Conservation (phyloP, 306 rosid genomes). For the Glycyrrhiza uralensis region DNA sequence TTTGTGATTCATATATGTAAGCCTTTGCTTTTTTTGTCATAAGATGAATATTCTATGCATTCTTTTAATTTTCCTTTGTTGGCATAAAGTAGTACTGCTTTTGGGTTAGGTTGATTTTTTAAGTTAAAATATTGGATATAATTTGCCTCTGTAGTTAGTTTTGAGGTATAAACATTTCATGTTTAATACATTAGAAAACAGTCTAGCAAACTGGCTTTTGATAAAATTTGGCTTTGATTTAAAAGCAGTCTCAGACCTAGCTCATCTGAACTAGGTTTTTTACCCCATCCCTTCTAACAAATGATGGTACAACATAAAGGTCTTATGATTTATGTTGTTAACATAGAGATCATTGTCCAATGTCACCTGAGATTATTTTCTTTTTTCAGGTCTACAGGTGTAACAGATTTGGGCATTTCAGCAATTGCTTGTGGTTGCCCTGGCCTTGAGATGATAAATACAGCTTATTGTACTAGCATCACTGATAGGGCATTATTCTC, state of each 20-base stretch:
- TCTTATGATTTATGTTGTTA: background rate
- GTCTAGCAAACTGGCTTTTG: background rate
- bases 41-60: background rate
- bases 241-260: background rate
- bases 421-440: conserved; percentile 78
- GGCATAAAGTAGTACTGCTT: background rate
- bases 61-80: conserved; percentile 4
- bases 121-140: background rate
- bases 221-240: background rate
- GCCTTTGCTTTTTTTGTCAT: background rate
- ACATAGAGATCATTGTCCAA: background rate
- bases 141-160: background rate
- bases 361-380: background rate
- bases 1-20: conserved; percentile 31
- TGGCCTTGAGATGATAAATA: conserved; percentile 65
- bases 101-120: background rate
- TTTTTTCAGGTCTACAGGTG: conserved; percentile 66
- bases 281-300: background rate
- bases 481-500: conserved; percentile 58
- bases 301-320: background rate
- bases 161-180: background rate
- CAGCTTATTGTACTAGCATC: conserved; percentile 77
- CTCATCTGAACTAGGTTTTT: background rate
- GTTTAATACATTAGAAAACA: background rate
- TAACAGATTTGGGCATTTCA: conserved; percentile 73